Percentiles rank a stretch among this genome's conserved stretches.
Evolutionary conservation across 2,329 filamentous ascomycete genomes (phyloP).

Genomic region (Colletotrichum siamense): DNA sequence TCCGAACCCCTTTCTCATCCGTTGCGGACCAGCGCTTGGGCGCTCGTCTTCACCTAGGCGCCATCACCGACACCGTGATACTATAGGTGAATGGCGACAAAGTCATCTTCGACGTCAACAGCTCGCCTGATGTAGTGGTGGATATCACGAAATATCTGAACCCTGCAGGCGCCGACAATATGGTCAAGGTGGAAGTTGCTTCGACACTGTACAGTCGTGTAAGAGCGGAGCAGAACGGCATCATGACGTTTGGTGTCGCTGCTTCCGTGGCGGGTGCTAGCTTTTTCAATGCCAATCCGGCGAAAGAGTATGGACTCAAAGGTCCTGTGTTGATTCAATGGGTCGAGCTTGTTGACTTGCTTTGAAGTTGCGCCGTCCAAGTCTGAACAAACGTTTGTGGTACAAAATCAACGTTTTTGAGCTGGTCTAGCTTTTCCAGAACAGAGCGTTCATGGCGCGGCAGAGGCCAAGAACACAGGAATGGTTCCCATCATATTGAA

Average conservation of each 20-base stretch:
- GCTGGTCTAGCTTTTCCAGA: too few species aligned
- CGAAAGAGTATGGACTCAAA: not conserved
- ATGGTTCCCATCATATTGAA: accelerated
- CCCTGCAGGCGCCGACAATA: not conserved
- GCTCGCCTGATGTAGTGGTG: not conserved
- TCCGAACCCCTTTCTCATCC: not conserved
- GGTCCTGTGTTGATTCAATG: not conserved
- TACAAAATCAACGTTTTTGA: too few species aligned
- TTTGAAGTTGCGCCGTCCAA: not conserved
- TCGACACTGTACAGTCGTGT: not conserved
- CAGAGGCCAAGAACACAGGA: too few species aligned
- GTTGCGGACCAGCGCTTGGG: not conserved
- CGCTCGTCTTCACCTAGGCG: not conserved
- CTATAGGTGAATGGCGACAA: not conserved
- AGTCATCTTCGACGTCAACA: not conserved
- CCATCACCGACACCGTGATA: not conserved
- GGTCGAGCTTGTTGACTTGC: not conserved
- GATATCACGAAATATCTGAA: not conserved
- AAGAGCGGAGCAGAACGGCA: not conserved
- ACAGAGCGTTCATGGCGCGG: too few species aligned
- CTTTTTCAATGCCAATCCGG: not conserved
- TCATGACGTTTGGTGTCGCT: not conserved
- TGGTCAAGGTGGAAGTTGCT: not conserved
- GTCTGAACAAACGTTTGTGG: too few species aligned
- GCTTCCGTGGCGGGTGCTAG: not conserved